These are phyloP conservation scores for Ophiognomonia clavigignenti-juglandacearum DNA, from an alignment of 2,329 filamentous ascomycete species.

Conservation along the genomic window DNA sequence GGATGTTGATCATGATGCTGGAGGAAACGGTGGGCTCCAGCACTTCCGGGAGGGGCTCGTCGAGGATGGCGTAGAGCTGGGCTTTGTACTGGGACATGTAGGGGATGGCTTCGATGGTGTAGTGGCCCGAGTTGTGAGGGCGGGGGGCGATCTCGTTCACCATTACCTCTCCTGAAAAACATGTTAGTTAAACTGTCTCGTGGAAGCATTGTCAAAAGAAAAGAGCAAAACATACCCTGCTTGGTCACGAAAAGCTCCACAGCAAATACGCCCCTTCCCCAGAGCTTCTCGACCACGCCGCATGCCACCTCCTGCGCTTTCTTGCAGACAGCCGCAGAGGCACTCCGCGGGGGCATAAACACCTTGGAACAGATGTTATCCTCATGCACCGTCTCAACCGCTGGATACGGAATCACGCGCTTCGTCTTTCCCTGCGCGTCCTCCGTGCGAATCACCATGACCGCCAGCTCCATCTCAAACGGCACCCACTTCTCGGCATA, in stretches of 20 bases:
- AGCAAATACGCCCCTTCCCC: conserved; percentile 89
- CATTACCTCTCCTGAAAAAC: conserved; percentile 52
- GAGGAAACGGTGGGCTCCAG: conserved; percentile 55
- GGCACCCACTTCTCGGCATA: conserved; percentile 89
- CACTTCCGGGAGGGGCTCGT: conserved; percentile 45
- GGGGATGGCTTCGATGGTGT: conserved; percentile 86
- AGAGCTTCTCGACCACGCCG: conserved; percentile 72
- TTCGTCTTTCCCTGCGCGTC: conserved; percentile 50
- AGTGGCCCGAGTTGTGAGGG: conserved; percentile 87
- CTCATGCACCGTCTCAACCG: conserved; percentile 91
- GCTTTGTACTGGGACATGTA: conserved; percentile 88
- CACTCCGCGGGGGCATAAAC: conserved; percentile 74
- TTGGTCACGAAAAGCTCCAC: conserved; percentile 90
- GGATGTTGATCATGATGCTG: conserved; percentile 76
- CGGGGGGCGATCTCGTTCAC: conserved; percentile 85
- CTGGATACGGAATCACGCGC: conserved; percentile 68
- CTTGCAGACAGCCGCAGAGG: conserved; percentile 54
- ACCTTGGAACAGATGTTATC: conserved; percentile 93
- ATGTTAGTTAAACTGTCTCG: conserved; percentile 4
- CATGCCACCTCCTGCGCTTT: conserved; percentile 72
- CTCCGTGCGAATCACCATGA: conserved; percentile 91
- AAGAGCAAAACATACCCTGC: conserved; percentile 44
- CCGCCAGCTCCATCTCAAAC: conserved; percentile 82
- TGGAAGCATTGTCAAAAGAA: conserved; percentile 9
- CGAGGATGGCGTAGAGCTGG: conserved; percentile 81